Percentiles rank a stretch among this genome's conserved stretches.
Evolutionary conservation across 331 rosid genomes (phyloP).

Genomic region (Acacia concinna): DNA sequence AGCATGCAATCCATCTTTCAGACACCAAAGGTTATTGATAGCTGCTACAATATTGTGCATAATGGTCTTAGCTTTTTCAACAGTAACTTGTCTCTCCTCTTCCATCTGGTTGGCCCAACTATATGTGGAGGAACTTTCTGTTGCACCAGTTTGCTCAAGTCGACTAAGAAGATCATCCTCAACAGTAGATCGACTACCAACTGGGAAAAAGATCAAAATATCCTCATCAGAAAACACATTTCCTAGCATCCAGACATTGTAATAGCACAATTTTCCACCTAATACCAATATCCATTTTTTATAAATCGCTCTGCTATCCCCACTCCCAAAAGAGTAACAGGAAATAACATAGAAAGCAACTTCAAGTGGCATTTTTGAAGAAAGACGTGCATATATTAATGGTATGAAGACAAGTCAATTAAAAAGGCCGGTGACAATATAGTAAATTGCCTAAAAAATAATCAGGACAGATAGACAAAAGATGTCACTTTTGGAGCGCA

Average conservation of each 20-base stretch:
- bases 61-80: conserved; percentile 37
- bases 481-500: neutral
- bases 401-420: neutral
- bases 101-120: conserved; percentile 38
- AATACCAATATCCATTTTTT: neutral
- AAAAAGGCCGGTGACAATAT: neutral
- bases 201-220: conserved; percentile 38
- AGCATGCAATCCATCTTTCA: conserved; percentile 54
- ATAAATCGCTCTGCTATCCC: neutral
- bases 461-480: neutral
- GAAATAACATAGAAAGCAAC: neutral
- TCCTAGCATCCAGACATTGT: neutral
- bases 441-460: neutral
- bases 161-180: conserved; percentile 58
- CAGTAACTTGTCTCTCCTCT: conserved; percentile 36
- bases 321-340: neutral
- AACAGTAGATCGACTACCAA: conserved; percentile 44
- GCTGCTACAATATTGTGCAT: conserved; percentile 41
- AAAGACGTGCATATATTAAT: neutral
- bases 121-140: conserved; percentile 60
- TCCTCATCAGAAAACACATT: conserved; percentile 10
- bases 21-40: conserved; percentile 51
- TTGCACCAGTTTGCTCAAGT: conserved; percentile 65
- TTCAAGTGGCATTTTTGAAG: neutral
- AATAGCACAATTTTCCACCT: neutral